A percentile compares a stretch with the other conserved stretches of the same genome.
These are phyloP conservation scores for Paramecium bursaria DNA, from an alignment of 73 alveolate species.

Conservation along the genomic window DNA sequence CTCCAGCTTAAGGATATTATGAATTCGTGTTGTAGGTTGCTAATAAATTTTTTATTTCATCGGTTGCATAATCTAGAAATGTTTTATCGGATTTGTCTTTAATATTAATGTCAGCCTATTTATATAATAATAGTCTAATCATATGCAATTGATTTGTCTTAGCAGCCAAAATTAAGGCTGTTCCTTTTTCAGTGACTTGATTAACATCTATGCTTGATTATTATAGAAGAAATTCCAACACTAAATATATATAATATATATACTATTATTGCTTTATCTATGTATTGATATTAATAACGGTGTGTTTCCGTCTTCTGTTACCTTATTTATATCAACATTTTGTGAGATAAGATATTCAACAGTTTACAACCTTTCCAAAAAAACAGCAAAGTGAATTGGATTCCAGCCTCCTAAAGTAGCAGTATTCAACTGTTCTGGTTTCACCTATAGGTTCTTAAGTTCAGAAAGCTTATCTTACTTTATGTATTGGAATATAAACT, in stretches of 20 bases:
- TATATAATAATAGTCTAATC: neutral
- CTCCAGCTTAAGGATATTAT: constrained; percentile 12
- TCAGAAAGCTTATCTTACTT: neutral
- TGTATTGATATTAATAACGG: constrained; percentile 42
- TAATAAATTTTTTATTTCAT: constrained; percentile 7
- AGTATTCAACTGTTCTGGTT: neutral
- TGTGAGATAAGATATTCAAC: constrained; percentile 2
- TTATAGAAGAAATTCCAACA: constrained; percentile 24
- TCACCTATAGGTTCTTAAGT: neutral
- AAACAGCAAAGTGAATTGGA: constrained; percentile 53
- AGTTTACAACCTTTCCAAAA: neutral
- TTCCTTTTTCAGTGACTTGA: constrained; percentile 24
- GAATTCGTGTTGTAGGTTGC: constrained; percentile 15
- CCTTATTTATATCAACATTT: constrained; percentile 46
- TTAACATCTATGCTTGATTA: constrained; percentile 50
- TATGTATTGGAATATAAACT: constrained; percentile 19
- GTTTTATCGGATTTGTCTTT: constrained; percentile 37
- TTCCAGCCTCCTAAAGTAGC: constrained; percentile 60
- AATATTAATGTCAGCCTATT: constrained; percentile 29
- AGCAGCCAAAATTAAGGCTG: constrained; percentile 31
- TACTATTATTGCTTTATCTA: neutral
- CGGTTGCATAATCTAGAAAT: constrained; percentile 27
- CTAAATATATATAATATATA: too few relatives aligned
- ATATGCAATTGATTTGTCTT: constrained; percentile 6
- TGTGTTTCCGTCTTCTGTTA: constrained; percentile 57